Conservation (phyloP, 1,284 basidiomycete genomes). For the Austroboletus novae-zelandiae region DNA sequence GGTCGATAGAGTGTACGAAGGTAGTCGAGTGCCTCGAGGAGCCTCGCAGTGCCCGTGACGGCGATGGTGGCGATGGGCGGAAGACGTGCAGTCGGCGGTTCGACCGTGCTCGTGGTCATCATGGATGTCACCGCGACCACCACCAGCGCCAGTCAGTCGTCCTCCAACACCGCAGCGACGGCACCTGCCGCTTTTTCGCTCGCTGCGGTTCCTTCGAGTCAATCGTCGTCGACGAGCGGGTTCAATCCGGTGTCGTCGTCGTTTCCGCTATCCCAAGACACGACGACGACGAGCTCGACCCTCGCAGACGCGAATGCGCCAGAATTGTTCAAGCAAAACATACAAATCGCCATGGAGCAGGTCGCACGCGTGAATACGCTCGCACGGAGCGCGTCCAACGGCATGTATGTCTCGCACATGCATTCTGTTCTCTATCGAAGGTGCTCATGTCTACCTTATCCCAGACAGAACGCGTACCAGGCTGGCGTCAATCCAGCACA, state of each 20-base stretch:
- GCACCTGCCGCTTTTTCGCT: too few species aligned
- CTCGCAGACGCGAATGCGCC: constrained; percentile 44
- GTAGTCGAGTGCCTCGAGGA: too few species aligned
- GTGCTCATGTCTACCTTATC: neutral
- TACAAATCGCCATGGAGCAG: constrained; percentile 39
- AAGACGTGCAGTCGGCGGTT: too few species aligned
- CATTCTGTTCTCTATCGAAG: neutral
- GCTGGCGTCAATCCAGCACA: constrained; percentile 38
- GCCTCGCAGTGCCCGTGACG: too few species aligned
- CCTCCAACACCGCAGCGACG: too few species aligned
- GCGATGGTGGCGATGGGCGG: too few species aligned
- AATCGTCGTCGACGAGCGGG: neutral
- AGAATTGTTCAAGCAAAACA: constrained; percentile 45
- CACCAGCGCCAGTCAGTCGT: too few species aligned
- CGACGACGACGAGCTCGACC: constrained; percentile 7
- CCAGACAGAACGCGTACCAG: constrained; percentile 46
- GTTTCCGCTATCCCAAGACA: constrained; percentile 31
- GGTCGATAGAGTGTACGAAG: too few species aligned
- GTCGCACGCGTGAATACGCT: constrained; percentile 39
- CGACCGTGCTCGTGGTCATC: too few species aligned
- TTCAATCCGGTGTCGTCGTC: constrained; percentile 3
- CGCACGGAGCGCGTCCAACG: constrained; percentile 37
- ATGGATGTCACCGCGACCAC: too few species aligned
- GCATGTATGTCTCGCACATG: constrained; percentile 36
- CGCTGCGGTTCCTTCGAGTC: too few species aligned